A percentile compares a stretch with the other conserved stretches of the same genome.
These are phyloP conservation scores for Candida tibetensis DNA, from an alignment of 805 yeast species.

Conservation along the genomic window DNA sequence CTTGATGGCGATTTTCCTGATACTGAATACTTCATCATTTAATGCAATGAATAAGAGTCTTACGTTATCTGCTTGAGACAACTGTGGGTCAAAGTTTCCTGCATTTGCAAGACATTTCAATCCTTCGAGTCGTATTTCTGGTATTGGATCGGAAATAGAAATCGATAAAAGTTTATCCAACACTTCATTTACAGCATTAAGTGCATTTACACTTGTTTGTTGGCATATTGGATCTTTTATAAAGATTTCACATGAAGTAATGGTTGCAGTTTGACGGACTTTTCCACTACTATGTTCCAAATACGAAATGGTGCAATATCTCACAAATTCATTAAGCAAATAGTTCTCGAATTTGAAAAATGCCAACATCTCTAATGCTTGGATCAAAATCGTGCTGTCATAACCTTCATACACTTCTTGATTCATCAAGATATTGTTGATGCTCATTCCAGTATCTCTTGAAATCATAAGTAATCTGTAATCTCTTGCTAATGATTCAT, in stretches of 20 bases:
- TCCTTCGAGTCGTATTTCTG: constrained; percentile 82
- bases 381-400: constrained; percentile 56
- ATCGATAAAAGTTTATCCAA: constrained; percentile 75
- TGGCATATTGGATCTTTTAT: constrained; percentile 77
- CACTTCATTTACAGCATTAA: constrained; percentile 81
- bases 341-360: constrained; percentile 72
- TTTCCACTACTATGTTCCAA: constrained; percentile 75
- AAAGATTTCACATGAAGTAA: constrained; percentile 77
- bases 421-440: constrained; percentile 31
- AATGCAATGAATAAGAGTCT: constrained; percentile 80
- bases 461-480: constrained; percentile 73
- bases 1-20: constrained; percentile 72
- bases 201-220: constrained; percentile 77
- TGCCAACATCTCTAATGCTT: constrained; percentile 75
- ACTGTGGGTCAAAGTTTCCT: constrained; percentile 79
- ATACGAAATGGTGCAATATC: constrained; percentile 79
- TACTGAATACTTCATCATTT: constrained; percentile 85
- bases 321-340: constrained; percentile 82
- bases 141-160: constrained; percentile 83
- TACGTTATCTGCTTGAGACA: constrained; percentile 92
- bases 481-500: constrained; percentile 64
- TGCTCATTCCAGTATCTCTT: constrained; percentile 57
- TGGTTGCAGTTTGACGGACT: constrained; percentile 80
- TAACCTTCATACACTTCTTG: constrained; percentile 31
- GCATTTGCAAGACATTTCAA: constrained; percentile 60